phyloP scores from a whole-genome alignment of 139 green algal species.

The Micractinium sp. region DNA sequence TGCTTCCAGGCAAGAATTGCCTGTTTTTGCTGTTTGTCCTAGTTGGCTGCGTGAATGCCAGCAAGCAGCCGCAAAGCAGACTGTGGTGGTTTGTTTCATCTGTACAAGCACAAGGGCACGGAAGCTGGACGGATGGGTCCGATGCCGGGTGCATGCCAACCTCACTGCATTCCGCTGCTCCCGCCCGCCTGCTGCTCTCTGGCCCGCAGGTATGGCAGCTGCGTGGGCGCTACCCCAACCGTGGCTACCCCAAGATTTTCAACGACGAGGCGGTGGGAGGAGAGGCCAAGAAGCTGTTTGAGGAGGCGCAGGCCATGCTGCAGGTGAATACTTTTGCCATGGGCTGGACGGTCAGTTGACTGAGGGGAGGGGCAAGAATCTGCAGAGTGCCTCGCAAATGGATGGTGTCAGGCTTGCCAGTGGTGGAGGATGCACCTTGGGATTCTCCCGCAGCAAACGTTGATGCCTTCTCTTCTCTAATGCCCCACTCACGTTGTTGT shows the following conservation, averaged over 20 bases:
- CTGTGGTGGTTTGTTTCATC: no score
- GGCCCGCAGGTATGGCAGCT: constrained; percentile 94
- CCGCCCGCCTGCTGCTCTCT: no score
- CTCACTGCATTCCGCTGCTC: no score
- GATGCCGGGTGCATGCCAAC: no score
- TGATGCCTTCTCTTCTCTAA: neutral
- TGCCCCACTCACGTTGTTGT: neutral
- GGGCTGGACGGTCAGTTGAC: neutral
- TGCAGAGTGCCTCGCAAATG: neutral
- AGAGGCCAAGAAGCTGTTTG: constrained; percentile 97
- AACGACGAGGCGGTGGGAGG: constrained; percentile 95
- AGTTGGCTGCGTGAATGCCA: no score
- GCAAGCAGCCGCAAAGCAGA: no score
- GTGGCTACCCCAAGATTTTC: constrained; percentile 99
- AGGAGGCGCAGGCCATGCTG: constrained; percentile 91
- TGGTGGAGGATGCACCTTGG: neutral
- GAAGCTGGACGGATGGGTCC: no score
- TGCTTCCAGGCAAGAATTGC: no score
- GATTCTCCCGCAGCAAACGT: no score
- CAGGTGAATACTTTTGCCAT: constrained; percentile 18
- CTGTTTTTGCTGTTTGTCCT: no score
- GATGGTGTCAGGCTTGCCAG: neutral
- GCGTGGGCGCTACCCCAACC: constrained; percentile 97
- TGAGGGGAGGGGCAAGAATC: neutral
- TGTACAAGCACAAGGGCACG: no score